phyloP scores from a whole-genome alignment of 1,139 yeast genomes.

The Taphrina flavorubra region DNA sequence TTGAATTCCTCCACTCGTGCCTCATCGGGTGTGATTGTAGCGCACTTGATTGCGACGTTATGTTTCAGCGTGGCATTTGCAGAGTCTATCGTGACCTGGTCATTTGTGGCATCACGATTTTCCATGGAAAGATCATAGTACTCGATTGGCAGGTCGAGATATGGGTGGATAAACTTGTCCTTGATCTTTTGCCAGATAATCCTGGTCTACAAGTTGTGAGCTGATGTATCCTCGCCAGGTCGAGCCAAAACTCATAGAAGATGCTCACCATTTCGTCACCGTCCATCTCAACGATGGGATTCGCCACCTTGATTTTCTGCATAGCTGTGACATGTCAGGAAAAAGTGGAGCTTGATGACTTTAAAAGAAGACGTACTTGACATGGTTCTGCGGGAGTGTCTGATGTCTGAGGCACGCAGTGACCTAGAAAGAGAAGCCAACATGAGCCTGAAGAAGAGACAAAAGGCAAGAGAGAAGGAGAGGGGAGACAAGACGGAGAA shows the following conservation, averaged over 20 bases:
- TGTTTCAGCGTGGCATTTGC: constrained; percentile 87
- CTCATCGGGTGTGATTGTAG: constrained; percentile 98
- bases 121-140: constrained; percentile 89
- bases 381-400: constrained; percentile 5
- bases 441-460: constrained; percentile 1
- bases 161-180: constrained; percentile 75
- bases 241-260: neutral
- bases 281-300: constrained; percentile 92
- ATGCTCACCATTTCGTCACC: constrained; percentile 78
- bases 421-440: constrained; percentile 8
- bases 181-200: constrained; percentile 88
- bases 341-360: constrained; percentile 9
- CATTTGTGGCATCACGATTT: constrained; percentile 84
- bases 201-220: constrained; percentile 58
- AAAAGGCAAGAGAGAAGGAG: neutral
- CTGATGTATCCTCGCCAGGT: neutral
- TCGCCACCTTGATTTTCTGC: constrained; percentile 75
- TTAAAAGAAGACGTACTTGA: constrained; percentile 1
- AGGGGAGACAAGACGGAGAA: constrained; percentile 3
- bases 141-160: constrained; percentile 82
- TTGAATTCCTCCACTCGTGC: constrained; percentile 87
- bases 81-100: constrained; percentile 84
- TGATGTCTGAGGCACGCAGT: constrained; percentile 5
- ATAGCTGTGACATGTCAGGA: constrained; percentile 42
- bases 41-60: constrained; percentile 95